A percentile compares a stretch with the other conserved stretches of the same genome.
Evolutionary conservation across 305 asterid genomes (phyloP).

Genomic region (Fraxinus xanthoxyloides): DNA sequence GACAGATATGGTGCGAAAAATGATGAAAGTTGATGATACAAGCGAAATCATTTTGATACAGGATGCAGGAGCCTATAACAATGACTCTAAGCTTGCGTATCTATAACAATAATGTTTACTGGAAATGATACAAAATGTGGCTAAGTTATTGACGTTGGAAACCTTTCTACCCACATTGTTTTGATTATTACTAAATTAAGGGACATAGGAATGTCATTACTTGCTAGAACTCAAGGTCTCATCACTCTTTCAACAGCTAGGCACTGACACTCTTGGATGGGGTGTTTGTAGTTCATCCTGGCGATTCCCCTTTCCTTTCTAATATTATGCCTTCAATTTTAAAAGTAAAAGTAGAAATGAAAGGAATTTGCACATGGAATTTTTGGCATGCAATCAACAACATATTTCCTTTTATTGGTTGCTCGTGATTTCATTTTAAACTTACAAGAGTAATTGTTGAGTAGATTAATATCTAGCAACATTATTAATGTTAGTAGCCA

Average conservation of each 20-base stretch:
- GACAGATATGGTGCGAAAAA: not conserved
- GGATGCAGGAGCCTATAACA: not conserved
- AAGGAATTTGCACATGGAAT: not conserved
- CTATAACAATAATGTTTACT: not conserved
- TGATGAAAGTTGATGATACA: not conserved
- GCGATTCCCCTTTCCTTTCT: not conserved
- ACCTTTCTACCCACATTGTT: not conserved
- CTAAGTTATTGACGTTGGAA: not conserved
- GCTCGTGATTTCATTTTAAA: not conserved
- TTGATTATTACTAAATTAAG: not conserved
- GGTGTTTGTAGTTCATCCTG: not conserved
- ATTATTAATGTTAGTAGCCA: not conserved
- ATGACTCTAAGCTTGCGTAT: not conserved
- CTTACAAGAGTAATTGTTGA: not conserved
- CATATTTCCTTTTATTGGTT: not conserved
- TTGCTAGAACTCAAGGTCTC: not conserved
- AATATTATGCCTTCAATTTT: not conserved
- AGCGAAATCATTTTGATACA: not conserved
- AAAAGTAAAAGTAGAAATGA: not conserved
- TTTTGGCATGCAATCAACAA: not conserved
- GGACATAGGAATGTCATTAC: not conserved
- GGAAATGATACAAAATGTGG: not conserved
- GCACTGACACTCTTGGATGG: not conserved
- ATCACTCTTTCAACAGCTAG: not conserved
- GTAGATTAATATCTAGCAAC: not conserved